Conservation (phyloP, 2,329 filamentous ascomycete species). For the Orbilia javanica region DNA sequence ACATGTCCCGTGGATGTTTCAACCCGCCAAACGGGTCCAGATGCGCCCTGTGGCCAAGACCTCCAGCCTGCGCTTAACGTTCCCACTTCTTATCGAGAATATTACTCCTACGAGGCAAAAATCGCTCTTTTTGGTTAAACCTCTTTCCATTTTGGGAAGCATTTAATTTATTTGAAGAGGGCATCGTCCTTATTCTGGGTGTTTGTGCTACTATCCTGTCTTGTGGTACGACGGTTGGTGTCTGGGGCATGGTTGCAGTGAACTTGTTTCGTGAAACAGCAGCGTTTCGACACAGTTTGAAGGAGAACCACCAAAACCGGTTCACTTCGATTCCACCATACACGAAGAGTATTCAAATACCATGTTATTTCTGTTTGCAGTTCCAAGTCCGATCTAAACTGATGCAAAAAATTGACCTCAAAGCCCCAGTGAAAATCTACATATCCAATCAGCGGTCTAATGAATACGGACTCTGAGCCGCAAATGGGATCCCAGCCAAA, state of each 20-base stretch:
- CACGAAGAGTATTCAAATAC: too few relatives aligned
- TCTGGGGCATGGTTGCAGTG: constrained; percentile 32
- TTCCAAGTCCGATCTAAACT: constrained; percentile 3
- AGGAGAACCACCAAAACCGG: constrained; percentile 29
- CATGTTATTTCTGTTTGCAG: constrained; percentile 11
- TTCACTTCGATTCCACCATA: neutral
- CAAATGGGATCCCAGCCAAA: constrained; percentile 32
- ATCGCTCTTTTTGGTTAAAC: too few relatives aligned
- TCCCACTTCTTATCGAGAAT: neutral
- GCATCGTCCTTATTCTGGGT: neutral
- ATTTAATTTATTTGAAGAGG: neutral
- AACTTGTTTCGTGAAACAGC: constrained; percentile 52
- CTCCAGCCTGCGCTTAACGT: constrained; percentile 26
- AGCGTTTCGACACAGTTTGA: constrained; percentile 53
- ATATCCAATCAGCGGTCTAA: constrained; percentile 1
- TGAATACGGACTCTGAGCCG: constrained; percentile 13
- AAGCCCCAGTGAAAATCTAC: constrained; percentile 17
- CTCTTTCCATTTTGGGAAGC: constrained; percentile 12
- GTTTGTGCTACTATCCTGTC: constrained; percentile 14
- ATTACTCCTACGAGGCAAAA: neutral
- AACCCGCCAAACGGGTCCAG: constrained; percentile 12
- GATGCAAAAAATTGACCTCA: neutral
- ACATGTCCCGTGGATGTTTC: constrained; percentile 41
- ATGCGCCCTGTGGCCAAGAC: neutral
- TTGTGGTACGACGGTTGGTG: constrained; percentile 25